Percentiles rank a stretch among this genome's conserved stretches.
Evolutionary conservation across 1,284 basidiomycete species (phyloP).

Genomic region (Microbotryomycetes sp.): DNA sequence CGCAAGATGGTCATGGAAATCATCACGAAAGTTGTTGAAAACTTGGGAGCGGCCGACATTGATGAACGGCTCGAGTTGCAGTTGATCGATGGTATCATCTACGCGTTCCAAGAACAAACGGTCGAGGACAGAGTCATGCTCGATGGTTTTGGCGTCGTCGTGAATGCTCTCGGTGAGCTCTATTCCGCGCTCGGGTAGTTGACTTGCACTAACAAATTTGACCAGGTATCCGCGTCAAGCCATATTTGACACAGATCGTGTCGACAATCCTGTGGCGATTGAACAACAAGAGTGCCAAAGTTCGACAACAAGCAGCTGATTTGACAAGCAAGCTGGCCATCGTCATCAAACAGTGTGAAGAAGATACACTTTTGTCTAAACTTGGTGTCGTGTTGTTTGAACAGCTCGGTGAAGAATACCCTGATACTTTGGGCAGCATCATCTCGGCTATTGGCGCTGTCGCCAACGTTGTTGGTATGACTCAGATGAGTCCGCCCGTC

Average conservation of each 20-base stretch:
- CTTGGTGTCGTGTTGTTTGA: slow-evolving; percentile 96
- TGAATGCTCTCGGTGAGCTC: slow-evolving; percentile 70
- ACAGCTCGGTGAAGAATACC: slow-evolving; percentile 98
- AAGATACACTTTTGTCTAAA: slow-evolving; percentile 91
- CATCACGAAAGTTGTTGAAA: slow-evolving; percentile 90
- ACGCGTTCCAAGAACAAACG: slow-evolving; percentile 98
- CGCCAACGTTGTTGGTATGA: slow-evolving; percentile 99
- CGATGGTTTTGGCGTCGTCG: slow-evolving; percentile 94
- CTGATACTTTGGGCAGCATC: slow-evolving; percentile 95
- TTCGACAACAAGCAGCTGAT: slow-evolving; percentile 97
- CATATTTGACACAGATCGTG: slow-evolving; percentile 96
- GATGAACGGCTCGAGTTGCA: slow-evolving; percentile 91
- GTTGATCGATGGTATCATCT: slow-evolving; percentile 96
- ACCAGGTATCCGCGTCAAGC: slow-evolving; percentile 88
- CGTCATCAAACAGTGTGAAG: slow-evolving; percentile 97
- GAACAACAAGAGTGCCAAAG: slow-evolving; percentile 99
- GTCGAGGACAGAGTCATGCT: slow-evolving; percentile 99
- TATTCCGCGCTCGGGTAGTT: background rate
- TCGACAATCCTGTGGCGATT: slow-evolving; percentile 99
- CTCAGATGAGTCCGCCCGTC: slow-evolving; percentile 98
- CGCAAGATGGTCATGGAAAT: slow-evolving; percentile 99
- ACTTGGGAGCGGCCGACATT: slow-evolving; percentile 89
- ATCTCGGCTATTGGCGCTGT: slow-evolving; percentile 98
- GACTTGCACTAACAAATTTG: background rate
- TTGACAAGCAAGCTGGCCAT: slow-evolving; percentile 88